Evolutionary conservation across 305 asterid genomes (phyloP), one percentile per base, ranked within the genome.

Genomic region (Salvia sclarea): DNA sequence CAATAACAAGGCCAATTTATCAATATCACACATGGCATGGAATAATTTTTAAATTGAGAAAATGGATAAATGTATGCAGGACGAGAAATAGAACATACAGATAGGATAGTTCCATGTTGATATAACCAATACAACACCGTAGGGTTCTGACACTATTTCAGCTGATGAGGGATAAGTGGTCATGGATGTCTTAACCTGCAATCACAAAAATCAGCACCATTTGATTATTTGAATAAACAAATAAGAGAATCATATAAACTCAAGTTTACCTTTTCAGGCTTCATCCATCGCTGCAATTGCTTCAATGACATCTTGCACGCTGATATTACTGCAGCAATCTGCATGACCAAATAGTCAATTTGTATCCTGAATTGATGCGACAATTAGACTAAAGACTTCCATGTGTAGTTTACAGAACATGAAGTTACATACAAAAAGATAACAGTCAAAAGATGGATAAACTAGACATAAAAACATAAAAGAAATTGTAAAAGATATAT

Each of bases 101-200:
- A 94, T 79, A 8, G 99, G 99, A 81, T 89, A 94, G 68, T 94
- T 94, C 99, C 99, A 94, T 47, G 99, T 75, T 57, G 98, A 87
- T 82, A 94, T 83, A 67, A 94, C 84, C 77, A 94, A 74, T 57
- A 85, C 84, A 21, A 81, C 96, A 5, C 99, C 97, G 12, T 89
- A 74, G 33, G 99, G 96, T 79, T 94, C 99, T 10, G 97, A 66
- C 37, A 94, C 85, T 72, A 94, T 82, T 82, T 87, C 84, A 25
- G 88, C 99, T 35, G 96, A 82, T 50, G 99, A 84, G 0, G 99
- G 97, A 78, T 74, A 89, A 24, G 90, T 79, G 64, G 85, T 66
- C 76, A 88, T 70, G 22, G 92, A 33, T 12, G 95, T 79, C 79
- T 82, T 84, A 31, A 72, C 98, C 99, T 91, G 88, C 52, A 70